Evolutionary conservation across 495 filamentous ascomycete genomes (phyloP).

Genomic region (Talaromyces liani): DNA sequence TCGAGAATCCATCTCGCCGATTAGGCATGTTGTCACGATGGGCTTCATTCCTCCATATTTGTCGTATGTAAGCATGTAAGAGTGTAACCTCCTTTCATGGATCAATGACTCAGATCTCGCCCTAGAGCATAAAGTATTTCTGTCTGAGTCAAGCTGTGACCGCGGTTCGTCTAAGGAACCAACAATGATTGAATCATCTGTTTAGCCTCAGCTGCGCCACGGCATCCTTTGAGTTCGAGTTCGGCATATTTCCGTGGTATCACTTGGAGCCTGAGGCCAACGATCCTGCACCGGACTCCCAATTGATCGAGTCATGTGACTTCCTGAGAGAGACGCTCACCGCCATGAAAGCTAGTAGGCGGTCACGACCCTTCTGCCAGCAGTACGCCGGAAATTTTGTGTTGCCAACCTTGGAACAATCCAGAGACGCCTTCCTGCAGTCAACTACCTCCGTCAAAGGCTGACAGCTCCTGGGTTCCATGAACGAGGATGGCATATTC

Average conservation of each 20-base stretch:
- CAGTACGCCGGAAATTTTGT: slow-evolving; percentile 3
- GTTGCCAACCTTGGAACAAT: not conserved
- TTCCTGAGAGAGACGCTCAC: not conserved
- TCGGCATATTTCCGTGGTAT: not conserved
- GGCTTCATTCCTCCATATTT: not conserved
- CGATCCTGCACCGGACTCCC: not conserved
- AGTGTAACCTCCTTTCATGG: not conserved
- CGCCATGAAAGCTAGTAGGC: not conserved
- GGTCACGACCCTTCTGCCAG: not conserved
- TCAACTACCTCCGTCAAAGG: not conserved
- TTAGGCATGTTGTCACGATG: not conserved
- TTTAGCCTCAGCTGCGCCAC: not conserved
- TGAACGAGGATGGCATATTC: not conserved
- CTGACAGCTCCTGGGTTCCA: not conserved
- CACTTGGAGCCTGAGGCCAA: not conserved
- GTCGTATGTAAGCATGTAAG: not conserved
- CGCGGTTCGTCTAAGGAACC: not conserved
- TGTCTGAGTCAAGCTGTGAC: not conserved
- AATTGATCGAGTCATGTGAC: not conserved
- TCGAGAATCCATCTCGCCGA: not conserved
- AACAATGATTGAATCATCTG: not conserved
- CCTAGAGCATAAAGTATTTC: not conserved
- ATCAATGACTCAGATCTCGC: not conserved
- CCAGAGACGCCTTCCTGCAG: not conserved
- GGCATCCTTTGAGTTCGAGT: not conserved